Conservation (phyloP, 495 filamentous ascomycete species). For the Penicillium subrubescens region DNA sequence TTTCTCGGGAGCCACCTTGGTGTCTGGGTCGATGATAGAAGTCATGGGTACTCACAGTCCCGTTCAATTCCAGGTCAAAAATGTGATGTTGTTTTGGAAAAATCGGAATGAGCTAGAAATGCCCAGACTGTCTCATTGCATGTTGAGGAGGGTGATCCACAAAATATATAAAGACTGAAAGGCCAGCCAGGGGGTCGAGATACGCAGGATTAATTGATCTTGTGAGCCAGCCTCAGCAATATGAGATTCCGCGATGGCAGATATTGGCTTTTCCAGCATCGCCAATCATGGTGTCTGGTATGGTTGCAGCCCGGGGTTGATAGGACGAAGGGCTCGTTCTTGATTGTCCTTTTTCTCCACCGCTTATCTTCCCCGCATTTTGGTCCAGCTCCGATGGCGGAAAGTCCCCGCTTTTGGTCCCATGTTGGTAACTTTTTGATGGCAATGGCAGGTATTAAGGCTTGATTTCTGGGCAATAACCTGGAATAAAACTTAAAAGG, state of each 20-base stretch:
- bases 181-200: neutral
- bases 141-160: neutral
- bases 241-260: neutral
- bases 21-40: constrained; percentile 1
- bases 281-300: neutral
- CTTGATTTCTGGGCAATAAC: neutral
- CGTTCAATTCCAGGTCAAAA: neutral
- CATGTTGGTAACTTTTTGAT: neutral
- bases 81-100: neutral
- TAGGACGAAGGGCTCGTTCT: neutral
- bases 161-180: neutral
- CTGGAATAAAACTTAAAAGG: neutral
- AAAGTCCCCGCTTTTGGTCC: neutral
- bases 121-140: neutral
- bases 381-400: neutral
- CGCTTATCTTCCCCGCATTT: constrained; percentile 1
- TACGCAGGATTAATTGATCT: neutral
- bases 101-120: neutral
- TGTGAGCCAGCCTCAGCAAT: neutral
- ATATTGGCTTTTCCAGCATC: neutral
- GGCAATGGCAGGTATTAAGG: neutral
- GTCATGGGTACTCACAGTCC: constrained; percentile 11
- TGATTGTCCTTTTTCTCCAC: neutral
- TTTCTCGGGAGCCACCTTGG: constrained; percentile 20
- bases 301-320: neutral